Evolutionary conservation across 805 yeast genomes (phyloP), one percentile per base, ranked within the genome.

Genomic region (Candida palmyrensis): DNA sequence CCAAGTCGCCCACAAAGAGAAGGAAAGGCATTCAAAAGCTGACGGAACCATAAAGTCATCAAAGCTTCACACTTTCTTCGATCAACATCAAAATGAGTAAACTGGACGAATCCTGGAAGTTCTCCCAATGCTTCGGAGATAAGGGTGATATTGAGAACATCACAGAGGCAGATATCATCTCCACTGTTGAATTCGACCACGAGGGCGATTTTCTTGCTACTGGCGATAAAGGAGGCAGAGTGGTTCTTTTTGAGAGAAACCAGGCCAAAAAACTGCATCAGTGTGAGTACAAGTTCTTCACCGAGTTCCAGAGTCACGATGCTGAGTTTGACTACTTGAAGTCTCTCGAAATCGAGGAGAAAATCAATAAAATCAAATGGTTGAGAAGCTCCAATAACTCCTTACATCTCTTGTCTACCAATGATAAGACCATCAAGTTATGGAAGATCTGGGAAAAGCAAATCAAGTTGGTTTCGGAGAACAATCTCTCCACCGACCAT

Each of bases 151-250:
- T 89, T 37, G 97, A 90, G 45, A 83, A 79, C 51, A 86, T 89
- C 51, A 88, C 96, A 3, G 97, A 89, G 54, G 96, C 97, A 3
- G 99, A 92, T 58, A 89, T 92, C 53, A 92, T 92, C 41, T 84
- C 96, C 13, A 86, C 98, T 2, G 97, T 92, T 25, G 97, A 92
- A 62, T 92, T 92, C 51, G 96, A 92, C 57, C 84, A 81, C 53
- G 77, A 92, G 6, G 99, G 99, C 32, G 88, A 92, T 54, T 92
- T 82, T 53, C 66, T 92, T 37, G 99, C 98, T 39, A 92, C 98
- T 1, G 99, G 99, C 41, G 99, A 92, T 64, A 80, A 89, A 53
- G 99, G 99, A 35, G 99, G 99, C 18, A 75, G 99, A 43, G 97
- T 92, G 26, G 99, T 92, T 11, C 62, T 92, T 34, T 92, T 92